Percentiles rank a stretch among this genome's conserved stretches.
Conservation (phyloP, 2,329 filamentous ascomycete genomes). For the Venturia carpophila region DNA sequence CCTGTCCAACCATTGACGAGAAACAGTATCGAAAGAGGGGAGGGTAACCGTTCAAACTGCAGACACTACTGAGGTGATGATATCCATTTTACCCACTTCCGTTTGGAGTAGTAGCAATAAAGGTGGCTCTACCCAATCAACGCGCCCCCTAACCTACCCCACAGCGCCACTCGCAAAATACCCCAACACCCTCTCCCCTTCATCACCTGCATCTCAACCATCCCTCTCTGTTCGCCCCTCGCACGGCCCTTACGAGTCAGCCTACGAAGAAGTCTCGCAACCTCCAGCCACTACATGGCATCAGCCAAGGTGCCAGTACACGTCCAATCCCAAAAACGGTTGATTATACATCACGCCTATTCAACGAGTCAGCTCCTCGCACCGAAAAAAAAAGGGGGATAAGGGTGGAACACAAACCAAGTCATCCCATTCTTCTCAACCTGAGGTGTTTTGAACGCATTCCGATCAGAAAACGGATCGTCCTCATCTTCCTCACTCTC, state of each 20-base stretch:
- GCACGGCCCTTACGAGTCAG: neutral
- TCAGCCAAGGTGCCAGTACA: neutral
- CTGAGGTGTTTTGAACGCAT: slow-evolving; percentile 55
- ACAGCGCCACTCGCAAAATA: no score
- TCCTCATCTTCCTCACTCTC: slow-evolving; percentile 35
- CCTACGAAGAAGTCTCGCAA: neutral
- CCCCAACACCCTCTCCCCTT: no score
- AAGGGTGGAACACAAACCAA: slow-evolving; percentile 23
- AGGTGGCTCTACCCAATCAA: no score
- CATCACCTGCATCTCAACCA: no score
- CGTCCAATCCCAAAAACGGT: neutral
- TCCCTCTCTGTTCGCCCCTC: neutral
- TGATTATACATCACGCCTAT: slow-evolving; percentile 6
- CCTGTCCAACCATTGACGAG: no score
- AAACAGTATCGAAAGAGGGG: no score
- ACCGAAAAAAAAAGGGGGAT: neutral
- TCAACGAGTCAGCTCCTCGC: neutral
- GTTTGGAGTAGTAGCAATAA: no score
- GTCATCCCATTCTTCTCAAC: slow-evolving; percentile 34
- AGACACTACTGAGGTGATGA: no score
- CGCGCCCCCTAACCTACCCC: no score
- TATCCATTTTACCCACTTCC: no score
- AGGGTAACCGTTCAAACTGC: no score
- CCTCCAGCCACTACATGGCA: neutral
- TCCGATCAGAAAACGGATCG: slow-evolving; percentile 76